A percentile compares a stretch with the other conserved stretches of the same genome.
Evolutionary conservation across 805 yeast species (phyloP).

Genomic region (Clavispora vitiphila): DNA sequence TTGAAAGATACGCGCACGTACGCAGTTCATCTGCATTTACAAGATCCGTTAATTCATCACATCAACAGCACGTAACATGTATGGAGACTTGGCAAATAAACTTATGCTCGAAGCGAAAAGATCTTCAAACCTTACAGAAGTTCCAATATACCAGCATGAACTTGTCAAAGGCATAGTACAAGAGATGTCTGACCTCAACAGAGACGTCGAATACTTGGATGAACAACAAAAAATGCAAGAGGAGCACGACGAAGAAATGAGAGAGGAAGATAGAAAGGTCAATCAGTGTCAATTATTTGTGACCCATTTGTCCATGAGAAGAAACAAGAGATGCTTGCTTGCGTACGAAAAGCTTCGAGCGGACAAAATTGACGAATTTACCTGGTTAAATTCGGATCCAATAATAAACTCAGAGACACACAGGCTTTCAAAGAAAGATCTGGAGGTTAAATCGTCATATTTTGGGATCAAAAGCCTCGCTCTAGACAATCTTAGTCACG

Average conservation of each 20-base stretch:
- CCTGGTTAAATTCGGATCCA: constrained; percentile 69
- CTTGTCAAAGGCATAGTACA: constrained; percentile 62
- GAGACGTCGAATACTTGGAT: constrained; percentile 47
- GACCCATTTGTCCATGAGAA: constrained; percentile 68
- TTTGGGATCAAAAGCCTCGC: constrained; percentile 9
- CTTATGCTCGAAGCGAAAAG: constrained; percentile 83
- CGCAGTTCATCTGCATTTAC: neutral
- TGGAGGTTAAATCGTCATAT: constrained; percentile 12
- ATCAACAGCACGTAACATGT: constrained; percentile 46
- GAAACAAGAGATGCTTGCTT: constrained; percentile 84
- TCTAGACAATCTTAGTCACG: constrained; percentile 57
- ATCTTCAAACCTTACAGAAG: constrained; percentile 54
- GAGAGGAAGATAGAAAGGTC: constrained; percentile 38
- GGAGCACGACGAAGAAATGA: constrained; percentile 15
- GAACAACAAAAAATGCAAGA: constrained; percentile 19
- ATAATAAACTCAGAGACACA: constrained; percentile 14
- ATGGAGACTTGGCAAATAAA: constrained; percentile 83
- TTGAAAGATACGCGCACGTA: neutral
- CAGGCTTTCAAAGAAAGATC: neutral
- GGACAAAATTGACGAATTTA: constrained; percentile 55
- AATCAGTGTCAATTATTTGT: constrained; percentile 64
- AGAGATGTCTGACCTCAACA: constrained; percentile 63
- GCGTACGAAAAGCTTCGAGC: constrained; percentile 79
- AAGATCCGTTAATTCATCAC: neutral
- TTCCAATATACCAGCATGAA: constrained; percentile 72